Conservation (phyloP, 2,329 filamentous ascomycete species). For the Paraphaeosphaeria sporulosa region DNA sequence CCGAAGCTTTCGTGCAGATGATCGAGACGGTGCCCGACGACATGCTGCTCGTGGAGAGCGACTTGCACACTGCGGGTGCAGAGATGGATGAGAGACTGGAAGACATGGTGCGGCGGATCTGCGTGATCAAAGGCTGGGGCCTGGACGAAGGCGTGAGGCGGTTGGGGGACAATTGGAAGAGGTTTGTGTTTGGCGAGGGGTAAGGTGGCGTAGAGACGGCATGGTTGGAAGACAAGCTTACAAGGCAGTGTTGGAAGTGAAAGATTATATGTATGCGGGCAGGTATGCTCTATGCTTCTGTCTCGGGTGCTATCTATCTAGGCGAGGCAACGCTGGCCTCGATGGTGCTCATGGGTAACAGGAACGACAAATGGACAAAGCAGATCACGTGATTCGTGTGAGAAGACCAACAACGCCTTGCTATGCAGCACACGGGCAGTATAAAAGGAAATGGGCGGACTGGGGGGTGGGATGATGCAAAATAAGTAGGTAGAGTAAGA, state of each 20-base stretch:
- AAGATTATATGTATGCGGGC: neutral
- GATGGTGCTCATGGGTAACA: neutral
- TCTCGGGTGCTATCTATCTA: neutral
- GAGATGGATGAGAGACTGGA: constrained; percentile 81
- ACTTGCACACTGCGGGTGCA: constrained; percentile 82
- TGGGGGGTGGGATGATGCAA: neutral
- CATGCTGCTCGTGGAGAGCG: constrained; percentile 85
- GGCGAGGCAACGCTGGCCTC: neutral
- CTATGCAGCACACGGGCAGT: constrained; percentile 13
- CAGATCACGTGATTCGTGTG: constrained; percentile 6
- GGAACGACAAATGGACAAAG: constrained; percentile 2
- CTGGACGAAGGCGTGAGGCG: constrained; percentile 73
- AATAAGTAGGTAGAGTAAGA: neutral
- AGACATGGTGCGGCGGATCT: constrained; percentile 78
- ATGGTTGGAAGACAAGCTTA: too few species aligned
- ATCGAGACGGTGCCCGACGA: constrained; percentile 79
- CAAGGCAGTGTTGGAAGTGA: too few species aligned
- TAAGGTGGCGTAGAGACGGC: neutral
- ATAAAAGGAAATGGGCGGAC: neutral
- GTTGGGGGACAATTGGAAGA: constrained; percentile 77
- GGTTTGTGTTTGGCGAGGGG: constrained; percentile 72
- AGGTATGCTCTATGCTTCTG: neutral
- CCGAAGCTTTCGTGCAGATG: constrained; percentile 67
- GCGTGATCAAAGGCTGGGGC: constrained; percentile 78
- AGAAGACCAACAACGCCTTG: constrained; percentile 15